These are phyloP conservation scores for Corynespora cassiicola DNA, from an alignment of 2,329 filamentous ascomycete genomes.

Conservation along the genomic window DNA sequence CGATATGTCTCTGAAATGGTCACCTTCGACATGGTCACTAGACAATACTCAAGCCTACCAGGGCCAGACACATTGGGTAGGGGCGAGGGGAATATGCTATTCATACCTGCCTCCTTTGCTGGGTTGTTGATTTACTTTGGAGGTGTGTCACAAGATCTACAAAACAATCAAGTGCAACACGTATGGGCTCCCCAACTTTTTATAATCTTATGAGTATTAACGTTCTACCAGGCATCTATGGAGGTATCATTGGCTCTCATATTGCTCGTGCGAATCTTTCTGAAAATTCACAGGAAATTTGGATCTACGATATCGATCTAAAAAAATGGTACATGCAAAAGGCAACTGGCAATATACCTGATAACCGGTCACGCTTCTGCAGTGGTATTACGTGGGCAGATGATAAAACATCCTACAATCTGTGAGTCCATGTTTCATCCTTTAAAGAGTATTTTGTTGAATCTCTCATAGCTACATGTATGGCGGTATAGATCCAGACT, in stretches of 20 bases:
- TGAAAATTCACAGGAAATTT: constrained; percentile 36
- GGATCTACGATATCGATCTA: constrained; percentile 65
- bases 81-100: constrained; percentile 65
- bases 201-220: constrained; percentile 5
- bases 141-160: no score
- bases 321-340: constrained; percentile 65
- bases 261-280: background rate
- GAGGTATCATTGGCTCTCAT: constrained; percentile 10
- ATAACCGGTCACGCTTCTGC: constrained; percentile 62
- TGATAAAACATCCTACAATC: constrained; percentile 67
- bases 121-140: constrained; percentile 67
- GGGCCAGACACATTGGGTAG: no score
- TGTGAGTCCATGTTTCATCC: constrained; percentile 50
- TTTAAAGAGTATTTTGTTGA: background rate
- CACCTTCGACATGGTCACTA: constrained; percentile 1
- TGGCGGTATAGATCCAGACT: constrained; percentile 59
- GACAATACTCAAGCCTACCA: no score
- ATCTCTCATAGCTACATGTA: constrained; percentile 62
- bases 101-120: constrained; percentile 62
- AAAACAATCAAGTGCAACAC: constrained; percentile 15
- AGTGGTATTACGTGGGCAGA: constrained; percentile 63
- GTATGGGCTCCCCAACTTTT: constrained; percentile 9
- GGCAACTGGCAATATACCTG: constrained; percentile 60
- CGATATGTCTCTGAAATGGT: background rate
- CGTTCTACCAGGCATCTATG: constrained; percentile 21